Evolutionary conservation across 768 basidiomycete genomes (phyloP), one percentile per base, ranked within the genome.

Genomic region (Termitomyces sp.): DNA sequence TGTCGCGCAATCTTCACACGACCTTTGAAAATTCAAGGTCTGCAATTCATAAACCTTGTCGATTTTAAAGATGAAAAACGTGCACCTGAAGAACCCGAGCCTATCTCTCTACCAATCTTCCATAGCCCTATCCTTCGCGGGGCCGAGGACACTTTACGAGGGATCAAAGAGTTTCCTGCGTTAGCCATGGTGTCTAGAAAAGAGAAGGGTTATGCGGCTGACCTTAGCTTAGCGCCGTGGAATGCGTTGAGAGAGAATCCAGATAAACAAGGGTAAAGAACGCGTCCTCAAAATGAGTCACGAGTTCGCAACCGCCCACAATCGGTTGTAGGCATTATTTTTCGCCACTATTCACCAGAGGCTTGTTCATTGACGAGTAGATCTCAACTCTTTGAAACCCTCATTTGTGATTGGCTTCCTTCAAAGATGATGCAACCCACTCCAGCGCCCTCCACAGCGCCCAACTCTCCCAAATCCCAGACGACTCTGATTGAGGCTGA

Each of bases 1-100:
- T 95, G 90, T 59, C 92, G 80, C 38, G 92, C 93, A 60, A 97
- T 85, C 51, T 90, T 82, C 17, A 98, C 95, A 53, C 90, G 90
- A 51, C 95, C 95, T 97, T 5, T 51, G 5, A 57, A 22, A 51
- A 28, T 38, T 43, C 11, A 21, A 34, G 28, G 17, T 48, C 26
- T 22, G 37, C 38, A 28, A 5, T 52, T 9, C 9, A 22, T 41
- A 34, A 19, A 32, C 32, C 1, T 34, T 30, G 22, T 11, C 53
- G 43, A 56, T 21, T 45, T 14, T 10, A 11, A 32, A 26, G 21
- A 15, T 8, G 19, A 17, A 42, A 45, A 5, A 28, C 12, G 52
- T 77, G 26, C 57, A 89, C 90, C 90, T 66, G 88, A 89, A 65
- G 80, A 82, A 43, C 90, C 90, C 61, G 83, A 84, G 12, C 90